Base-by-base conservation (phyloP, 805 yeast species). In the Yarrowia bubula region DNA sequence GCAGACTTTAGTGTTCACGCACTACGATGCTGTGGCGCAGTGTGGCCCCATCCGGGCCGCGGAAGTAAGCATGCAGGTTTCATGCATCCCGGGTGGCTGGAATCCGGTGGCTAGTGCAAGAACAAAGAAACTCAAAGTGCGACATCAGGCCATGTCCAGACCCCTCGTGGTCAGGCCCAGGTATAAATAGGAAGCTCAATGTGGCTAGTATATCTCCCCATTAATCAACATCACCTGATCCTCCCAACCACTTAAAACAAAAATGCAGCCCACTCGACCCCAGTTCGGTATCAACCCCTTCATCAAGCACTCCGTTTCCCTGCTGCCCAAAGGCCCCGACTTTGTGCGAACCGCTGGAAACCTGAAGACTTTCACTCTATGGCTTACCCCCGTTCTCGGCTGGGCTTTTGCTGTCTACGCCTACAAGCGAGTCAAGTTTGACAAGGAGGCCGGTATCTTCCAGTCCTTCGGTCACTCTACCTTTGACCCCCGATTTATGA, bases 231-330 rank as follows among this genome's bases (percentile, higher is more conserved):
- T 51, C 61, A 55, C 47, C 47, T 55, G 61, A 55, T 55, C 47
- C 28, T 55, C 47, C 22, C 33, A 37, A 14, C 22, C 41, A 13
- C 39, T 50, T 50, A 53, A 38, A 53, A 38, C 46, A 53, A 38
- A 53, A 58, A 58, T 58, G 64, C 50, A 58, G 64, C 64, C 64
- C 32, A 14, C 64, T 58, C 64, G 51, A 58, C 64, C 64, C 28
- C 50, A 47, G 11, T 10, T 58, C 51, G 35, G 17, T 33, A 22
- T 33, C 51, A 58, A 58, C 64, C 64, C 64, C 51, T 58, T 58
- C 64, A 18, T 58, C 35, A 58, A 58, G 64, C 51, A 58, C 64
- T 13, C 18, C 5, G 64, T 58, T 42, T 43, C 50, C 18, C 35
- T 9, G 35, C 13, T 58, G 18, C 64, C 64, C 35, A 42, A 44